Base-by-base conservation (phyloP, 768 basidiomycete genomes). In the Cubamyces lactineus region DNA sequence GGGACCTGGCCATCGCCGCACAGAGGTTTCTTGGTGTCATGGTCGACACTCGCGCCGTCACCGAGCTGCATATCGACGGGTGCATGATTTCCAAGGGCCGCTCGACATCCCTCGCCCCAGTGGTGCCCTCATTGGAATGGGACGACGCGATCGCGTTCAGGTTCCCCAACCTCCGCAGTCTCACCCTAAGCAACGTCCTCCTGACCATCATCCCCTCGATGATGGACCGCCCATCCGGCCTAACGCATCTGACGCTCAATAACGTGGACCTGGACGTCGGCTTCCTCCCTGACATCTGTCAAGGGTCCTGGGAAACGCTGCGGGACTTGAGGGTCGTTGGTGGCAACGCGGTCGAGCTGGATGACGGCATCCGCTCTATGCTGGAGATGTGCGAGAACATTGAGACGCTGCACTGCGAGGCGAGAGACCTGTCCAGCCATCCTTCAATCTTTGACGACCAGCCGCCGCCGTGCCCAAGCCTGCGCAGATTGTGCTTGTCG, bases 31-130 rank as follows among this genome's bases (percentile, higher is more conserved):
- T 85, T 49, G 76, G 77, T 40, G 67, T 73, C 57, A 68, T 85
- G 45, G 67, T 68, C 40, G 74, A 78, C 68, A 73, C 82, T 53
- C 76, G 81, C 17, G 61, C 70, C 17, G 67, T 86, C 16, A 71
- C 70, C 47, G 74, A 78, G 39, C 69, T 85, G 17, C 78, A 78
- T 50, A 74, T 85, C 62, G 80, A 85, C 67, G 85, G 84, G 9
- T 74, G 71, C 49, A 52, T 55, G 77, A 13, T 47, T 49, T 57
- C 63, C n/a, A 55, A 68, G 43, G 68, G 69, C 23, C 56, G 75
- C 39, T 63, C 63, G 52, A 53, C 64, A 17, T 56, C 26, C 24
- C 42, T 41, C 26, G 40, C 34, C 34, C 54, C 53, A 56, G 57
- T 23, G 30, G 38, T 69, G 24, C 74, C 81, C 1, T 82, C 82